These are phyloP conservation scores for Cladosporium sp. DNA, from an alignment of 2,329 filamentous ascomycete genomes.

Conservation along the genomic window DNA sequence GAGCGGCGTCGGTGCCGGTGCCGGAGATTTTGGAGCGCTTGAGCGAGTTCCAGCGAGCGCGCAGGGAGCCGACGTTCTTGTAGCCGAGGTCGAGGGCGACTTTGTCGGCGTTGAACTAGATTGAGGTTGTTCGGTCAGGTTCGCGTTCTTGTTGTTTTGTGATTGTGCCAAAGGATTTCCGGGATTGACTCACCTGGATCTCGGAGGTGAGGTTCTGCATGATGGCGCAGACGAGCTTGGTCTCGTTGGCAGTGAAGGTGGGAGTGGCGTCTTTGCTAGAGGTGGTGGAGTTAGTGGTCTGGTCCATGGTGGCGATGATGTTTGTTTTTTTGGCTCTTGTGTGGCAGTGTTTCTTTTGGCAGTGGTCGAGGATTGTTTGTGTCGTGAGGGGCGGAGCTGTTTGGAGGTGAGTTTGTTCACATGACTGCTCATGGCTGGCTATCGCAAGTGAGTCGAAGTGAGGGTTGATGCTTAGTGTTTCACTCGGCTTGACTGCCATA, in stretches of 20 bases:
- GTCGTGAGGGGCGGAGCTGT: background rate
- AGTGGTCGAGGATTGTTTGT: background rate
- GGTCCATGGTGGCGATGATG: background rate
- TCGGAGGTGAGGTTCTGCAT: constrained; percentile 31
- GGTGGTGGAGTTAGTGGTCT: background rate
- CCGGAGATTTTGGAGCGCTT: constrained; percentile 29
- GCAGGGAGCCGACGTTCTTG: constrained; percentile 29
- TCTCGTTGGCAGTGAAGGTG: constrained; percentile 27
- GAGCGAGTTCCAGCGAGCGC: constrained; percentile 30
- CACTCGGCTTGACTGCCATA: background rate
- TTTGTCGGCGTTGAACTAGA: constrained; percentile 29
- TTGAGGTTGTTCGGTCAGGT: too few species aligned
- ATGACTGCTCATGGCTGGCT: background rate
- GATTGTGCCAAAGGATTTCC: too few species aligned
- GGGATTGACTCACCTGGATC: constrained; percentile 23
- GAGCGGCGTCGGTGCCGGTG: background rate
- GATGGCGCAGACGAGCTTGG: constrained; percentile 28
- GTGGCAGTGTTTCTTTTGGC: background rate
- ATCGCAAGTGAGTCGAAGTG: background rate
- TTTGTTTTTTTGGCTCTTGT: background rate
- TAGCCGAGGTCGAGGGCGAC: constrained; percentile 28
- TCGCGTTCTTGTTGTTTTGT: too few species aligned
- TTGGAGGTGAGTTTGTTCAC: background rate
- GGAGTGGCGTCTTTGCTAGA: background rate
- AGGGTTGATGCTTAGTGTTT: background rate